Conservation (phyloP, 768 basidiomycete genomes). For the Hygrophorus pudorinus region DNA sequence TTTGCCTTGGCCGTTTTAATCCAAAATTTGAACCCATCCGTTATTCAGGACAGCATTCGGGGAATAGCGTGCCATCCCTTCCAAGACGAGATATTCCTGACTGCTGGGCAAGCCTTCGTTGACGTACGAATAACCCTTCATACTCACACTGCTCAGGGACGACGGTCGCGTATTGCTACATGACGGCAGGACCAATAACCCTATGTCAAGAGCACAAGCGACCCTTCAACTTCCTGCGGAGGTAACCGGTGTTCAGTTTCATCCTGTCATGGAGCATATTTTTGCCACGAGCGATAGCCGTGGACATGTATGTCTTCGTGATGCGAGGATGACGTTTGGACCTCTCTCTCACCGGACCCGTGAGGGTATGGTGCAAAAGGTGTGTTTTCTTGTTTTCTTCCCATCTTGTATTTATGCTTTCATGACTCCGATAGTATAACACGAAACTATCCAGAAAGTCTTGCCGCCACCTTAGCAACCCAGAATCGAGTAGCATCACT, state of each 20-base stretch:
- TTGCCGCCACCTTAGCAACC: slow-evolving; percentile 34
- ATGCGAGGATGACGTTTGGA: slow-evolving; percentile 67
- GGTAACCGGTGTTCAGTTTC: slow-evolving; percentile 56
- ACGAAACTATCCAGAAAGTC: slow-evolving; percentile 33
- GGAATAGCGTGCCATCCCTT: slow-evolving; percentile 55
- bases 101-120: slow-evolving; percentile 42
- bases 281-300: slow-evolving; percentile 55
- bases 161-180: slow-evolving; percentile 59
- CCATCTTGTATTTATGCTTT: background rate
- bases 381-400: slow-evolving; percentile 1
- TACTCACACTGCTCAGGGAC: slow-evolving; percentile 34
- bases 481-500: slow-evolving; percentile 56
- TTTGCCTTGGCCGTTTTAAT: no score
- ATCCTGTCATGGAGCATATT: slow-evolving; percentile 58
- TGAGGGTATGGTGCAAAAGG: slow-evolving; percentile 26
- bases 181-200: slow-evolving; percentile 36
- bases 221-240: slow-evolving; percentile 43
- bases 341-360: slow-evolving; percentile 30
- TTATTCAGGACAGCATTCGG: slow-evolving; percentile 51
- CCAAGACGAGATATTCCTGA: slow-evolving; percentile 59
- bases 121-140: slow-evolving; percentile 1
- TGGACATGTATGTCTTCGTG: slow-evolving; percentile 58
- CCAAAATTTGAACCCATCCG: background rate
- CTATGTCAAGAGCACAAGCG: slow-evolving; percentile 31
- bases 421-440: slow-evolving; percentile 24